These are phyloP conservation scores for Saccharomycopsis vini DNA, from an alignment of 805 yeast species.

Conservation along the genomic window DNA sequence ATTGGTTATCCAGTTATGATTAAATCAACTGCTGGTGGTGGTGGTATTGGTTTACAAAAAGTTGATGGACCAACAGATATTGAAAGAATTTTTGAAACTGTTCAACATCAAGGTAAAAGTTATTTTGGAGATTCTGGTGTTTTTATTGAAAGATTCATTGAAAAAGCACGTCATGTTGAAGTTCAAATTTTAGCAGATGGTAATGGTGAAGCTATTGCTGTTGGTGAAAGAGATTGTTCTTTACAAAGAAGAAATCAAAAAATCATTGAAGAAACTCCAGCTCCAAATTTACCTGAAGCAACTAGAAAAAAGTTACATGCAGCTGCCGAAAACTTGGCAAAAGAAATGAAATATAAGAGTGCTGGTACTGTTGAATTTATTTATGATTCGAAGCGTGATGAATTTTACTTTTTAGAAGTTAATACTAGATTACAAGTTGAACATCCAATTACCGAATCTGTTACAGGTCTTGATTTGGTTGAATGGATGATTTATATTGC, in stretches of 20 bases:
- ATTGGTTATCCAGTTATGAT: conserved; percentile 83
- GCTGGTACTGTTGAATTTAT: conserved; percentile 98
- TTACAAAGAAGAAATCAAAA: conserved; percentile 96
- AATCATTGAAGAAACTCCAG: conserved; percentile 95
- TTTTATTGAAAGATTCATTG: conserved; percentile 88
- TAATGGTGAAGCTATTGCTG: conserved; percentile 79
- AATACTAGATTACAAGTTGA: conserved; percentile 96
- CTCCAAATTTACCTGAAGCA: conserved; percentile 79
- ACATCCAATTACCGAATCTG: conserved; percentile 94
- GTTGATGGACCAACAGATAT: conserved; percentile 79
- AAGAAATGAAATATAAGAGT: conserved; percentile 81
- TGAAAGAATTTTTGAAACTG: conserved; percentile 78
- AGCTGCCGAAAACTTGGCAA: conserved; percentile 78
- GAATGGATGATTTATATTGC: conserved; percentile 96
- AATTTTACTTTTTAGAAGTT: conserved; percentile 90
- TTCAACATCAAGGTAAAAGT: conserved; percentile 86
- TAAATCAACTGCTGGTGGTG: conserved; percentile 98
- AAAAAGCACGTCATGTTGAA: conserved; percentile 92
- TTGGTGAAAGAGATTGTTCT: conserved; percentile 97
- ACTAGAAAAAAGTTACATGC: conserved; percentile 68
- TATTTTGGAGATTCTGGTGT: conserved; percentile 96
- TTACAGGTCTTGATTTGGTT: conserved; percentile 88
- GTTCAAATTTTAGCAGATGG: conserved; percentile 97
- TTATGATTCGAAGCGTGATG: conserved; percentile 78
- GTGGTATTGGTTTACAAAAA: conserved; percentile 95